A percentile compares a stretch with the other conserved stretches of the same genome.
phyloP scores from a whole-genome alignment of 2,329 filamentous ascomycete species.

The Mariannaea elegans region DNA sequence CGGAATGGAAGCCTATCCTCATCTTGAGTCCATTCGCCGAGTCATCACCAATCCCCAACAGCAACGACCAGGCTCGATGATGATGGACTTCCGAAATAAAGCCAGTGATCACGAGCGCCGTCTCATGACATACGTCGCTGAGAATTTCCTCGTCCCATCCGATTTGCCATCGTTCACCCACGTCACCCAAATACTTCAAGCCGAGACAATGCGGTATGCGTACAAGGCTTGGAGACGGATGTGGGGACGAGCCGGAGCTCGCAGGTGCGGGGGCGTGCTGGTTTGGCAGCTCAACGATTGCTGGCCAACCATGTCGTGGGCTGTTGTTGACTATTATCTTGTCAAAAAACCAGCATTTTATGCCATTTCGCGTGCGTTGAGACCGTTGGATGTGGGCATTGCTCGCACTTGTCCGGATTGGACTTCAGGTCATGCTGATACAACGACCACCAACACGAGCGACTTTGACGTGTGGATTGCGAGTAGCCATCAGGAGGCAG shows the following conservation, averaged over 20 bases:
- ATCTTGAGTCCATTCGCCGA: conserved; percentile 73
- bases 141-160: conserved; percentile 72
- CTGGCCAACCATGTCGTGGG: conserved; percentile 73
- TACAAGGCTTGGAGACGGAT: conserved; percentile 68
- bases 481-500: conserved; percentile 41
- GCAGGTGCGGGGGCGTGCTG: conserved; percentile 69
- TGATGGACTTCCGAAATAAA: conserved; percentile 86
- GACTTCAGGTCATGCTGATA: conserved; percentile 51
- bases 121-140: conserved; percentile 77
- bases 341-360: conserved; percentile 69
- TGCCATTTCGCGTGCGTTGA: conserved; percentile 65
- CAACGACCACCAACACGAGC: conserved; percentile 46
- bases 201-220: conserved; percentile 60
- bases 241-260: conserved; percentile 62
- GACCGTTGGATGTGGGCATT: conserved; percentile 67
- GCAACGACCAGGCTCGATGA: conserved; percentile 72
- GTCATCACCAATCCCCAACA: conserved; percentile 67
- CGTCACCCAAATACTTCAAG: conserved; percentile 65
- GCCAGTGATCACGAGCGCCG: conserved; percentile 79
- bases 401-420: conserved; percentile 54
- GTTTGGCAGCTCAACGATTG: conserved; percentile 78
- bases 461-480: conserved; percentile 55
- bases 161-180: conserved; percentile 79
- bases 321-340: conserved; percentile 69
- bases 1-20: conserved; percentile 72